Evolutionary conservation across 148 eudicot genomes (phyloP).

Genomic region (Rheum nobile): DNA sequence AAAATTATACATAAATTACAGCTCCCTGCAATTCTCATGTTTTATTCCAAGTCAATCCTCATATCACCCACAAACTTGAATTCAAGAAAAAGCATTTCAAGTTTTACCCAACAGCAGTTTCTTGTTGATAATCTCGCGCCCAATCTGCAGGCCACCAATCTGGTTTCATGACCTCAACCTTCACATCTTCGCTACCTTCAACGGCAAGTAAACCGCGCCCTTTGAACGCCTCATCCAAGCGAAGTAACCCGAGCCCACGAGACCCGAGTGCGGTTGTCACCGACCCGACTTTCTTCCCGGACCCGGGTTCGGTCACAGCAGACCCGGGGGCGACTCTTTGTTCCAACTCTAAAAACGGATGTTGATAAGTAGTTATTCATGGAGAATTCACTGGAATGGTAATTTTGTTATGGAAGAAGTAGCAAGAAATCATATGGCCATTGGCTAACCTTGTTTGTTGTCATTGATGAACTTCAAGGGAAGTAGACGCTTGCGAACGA

Average conservation of each 20-base stretch:
- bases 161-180: conserved; percentile 60
- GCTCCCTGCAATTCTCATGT: not conserved
- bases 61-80: not conserved
- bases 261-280: conserved; percentile 75
- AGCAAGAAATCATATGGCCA: not conserved
- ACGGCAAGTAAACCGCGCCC: conserved; percentile 33
- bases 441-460: conserved; percentile 49
- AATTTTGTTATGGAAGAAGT: not conserved
- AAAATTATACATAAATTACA: not conserved
- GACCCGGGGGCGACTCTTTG: conserved; percentile 65
- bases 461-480: conserved; percentile 67
- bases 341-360: conserved; percentile 49
- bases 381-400: too few species aligned
- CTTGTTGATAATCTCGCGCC: conserved; percentile 39
- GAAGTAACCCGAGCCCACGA: conserved; percentile 71
- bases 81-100: not conserved
- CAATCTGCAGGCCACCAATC: conserved; percentile 94
- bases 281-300: conserved; percentile 60
- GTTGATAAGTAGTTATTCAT: too few species aligned
- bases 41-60: not conserved
- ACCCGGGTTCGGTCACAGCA: conserved; percentile 31
- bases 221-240: conserved; percentile 69
- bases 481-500: conserved; percentile 80
- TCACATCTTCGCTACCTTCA: conserved; percentile 53
- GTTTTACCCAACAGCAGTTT: not conserved